Evolutionary conservation across 306 rosid species (phyloP), one percentile per base, ranked within the genome.

Genomic region (Canavalia gladiata): DNA sequence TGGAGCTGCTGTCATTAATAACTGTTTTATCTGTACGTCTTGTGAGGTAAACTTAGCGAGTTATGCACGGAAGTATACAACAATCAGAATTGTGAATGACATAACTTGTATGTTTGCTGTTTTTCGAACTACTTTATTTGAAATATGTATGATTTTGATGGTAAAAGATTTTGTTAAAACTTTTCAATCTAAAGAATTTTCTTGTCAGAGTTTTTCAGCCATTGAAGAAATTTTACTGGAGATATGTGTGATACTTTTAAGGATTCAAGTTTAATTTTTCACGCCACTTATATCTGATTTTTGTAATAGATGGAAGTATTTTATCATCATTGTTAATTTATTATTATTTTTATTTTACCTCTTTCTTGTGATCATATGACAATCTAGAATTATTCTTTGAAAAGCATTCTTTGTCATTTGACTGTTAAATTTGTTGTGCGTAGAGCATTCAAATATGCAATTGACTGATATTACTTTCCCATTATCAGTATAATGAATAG

Each of bases 251-350:
- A 35, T 11, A 51, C 25, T 18, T 66, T 78, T 51, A 0, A 54
- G 39, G 18, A 51, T 55, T 42, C 45, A 60, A 77, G 43, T 43
- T 66, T 50, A 66, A 39, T 9, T 62, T 76, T 50, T 35, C 9
- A 6, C 6, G 10, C n/a, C 52, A 46, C 30, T 55, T 7, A 18
- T 51, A 67, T 55, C 29, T 52, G 28, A 3, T 4, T 55, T 30
- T 6, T 55, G 5, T 8, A 34, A 76, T 66, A 33, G 39, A 35
- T 35, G 5, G 30, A 42, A 31, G 50, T 55, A 58, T 58, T 34
- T 79, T 70, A 6, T 42, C 54, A n/a, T 55, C 18, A 46, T 30
- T 25, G 12, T 58, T 59, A 28, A 18, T 8, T 2, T 71, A 0
- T 62, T 51, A 50, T 72, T 59, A 7, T 13, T 4, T 65, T 62